Evolutionary conservation across 129 eudicot species (phyloP), one percentile per base, ranked within the genome.

Genomic region (Saposhnikovia divaricata): DNA sequence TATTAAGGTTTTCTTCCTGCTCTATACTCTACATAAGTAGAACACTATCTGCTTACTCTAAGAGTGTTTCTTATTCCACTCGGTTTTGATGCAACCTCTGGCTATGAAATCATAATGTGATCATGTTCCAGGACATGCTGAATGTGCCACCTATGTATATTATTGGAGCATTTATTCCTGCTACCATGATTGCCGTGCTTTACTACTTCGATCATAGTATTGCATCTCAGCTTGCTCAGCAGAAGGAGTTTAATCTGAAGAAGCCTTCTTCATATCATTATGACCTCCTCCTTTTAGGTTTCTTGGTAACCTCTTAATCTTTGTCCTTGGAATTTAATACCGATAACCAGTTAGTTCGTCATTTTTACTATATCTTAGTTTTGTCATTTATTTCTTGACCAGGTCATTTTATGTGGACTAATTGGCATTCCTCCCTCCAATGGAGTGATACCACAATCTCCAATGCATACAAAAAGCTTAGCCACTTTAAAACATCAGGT

Each of bases 401-500:
- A 94, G 98, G 92, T 90, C 63, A 89, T 94, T 82, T 61, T 92
- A 75, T 94, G 98, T 75, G 98, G 98, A 38, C 92, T 94, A 43
- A 59, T 92, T 37, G 98, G 98, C 83, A 90, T 94, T 85, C 98
- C 98, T 83, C 98, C 98, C 53, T 88, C 98, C 55, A 94, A 94
- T 84, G 98, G 98, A 82, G 98, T 94, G 37, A 94, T 94, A 79
- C 98, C 98, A 43, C 98, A 94, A 84, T 94, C 98, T 82, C 98
- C 98, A 16, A 94, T 91, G 98, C 98, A 94, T 55, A 94, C 98
- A 2, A 94, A 91, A 87, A 91, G 97, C 83, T 85, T 94, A 84
- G 98, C 98, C 78, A 94, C 98, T 80, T 86, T 94, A 81, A 94
- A 94, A 79, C 98, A 91, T 83, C 98, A 94, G 93, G 98, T 94